phyloP scores from a whole-genome alignment of 2,329 filamentous ascomycete species.

The Xylariaceae sp. region DNA sequence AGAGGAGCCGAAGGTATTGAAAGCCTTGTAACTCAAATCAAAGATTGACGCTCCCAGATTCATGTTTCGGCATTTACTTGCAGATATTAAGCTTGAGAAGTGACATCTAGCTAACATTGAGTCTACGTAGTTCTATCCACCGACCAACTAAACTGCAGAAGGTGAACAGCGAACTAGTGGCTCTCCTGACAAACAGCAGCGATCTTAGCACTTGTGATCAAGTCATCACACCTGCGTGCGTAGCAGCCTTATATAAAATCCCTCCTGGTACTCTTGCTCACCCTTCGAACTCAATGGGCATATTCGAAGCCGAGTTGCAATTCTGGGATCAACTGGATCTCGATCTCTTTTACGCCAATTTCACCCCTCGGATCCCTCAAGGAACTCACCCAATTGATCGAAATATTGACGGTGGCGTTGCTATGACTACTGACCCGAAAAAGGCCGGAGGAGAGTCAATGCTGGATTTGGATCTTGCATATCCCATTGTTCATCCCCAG shows the following conservation, averaged over 20 bases:
- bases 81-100: too few species aligned
- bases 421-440: not conserved
- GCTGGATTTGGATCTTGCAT: constrained; percentile 6
- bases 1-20: too few species aligned
- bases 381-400: constrained; percentile 3
- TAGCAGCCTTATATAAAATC: not conserved
- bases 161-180: too few species aligned
- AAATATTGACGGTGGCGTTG: constrained; percentile 7
- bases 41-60: too few species aligned
- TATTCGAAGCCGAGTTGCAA: constrained; percentile 6
- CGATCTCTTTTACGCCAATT: constrained; percentile 3
- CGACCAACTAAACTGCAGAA: too few species aligned
- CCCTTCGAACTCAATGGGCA: constrained; percentile 3
- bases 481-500: constrained; percentile 9
- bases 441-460: not conserved
- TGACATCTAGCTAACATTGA: too few species aligned
- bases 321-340: constrained; percentile 8
- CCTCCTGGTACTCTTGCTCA: not conserved
- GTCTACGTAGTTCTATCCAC: too few species aligned
- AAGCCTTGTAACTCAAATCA: too few species aligned
- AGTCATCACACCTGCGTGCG: constrained; percentile 4
- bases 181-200: not conserved
- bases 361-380: constrained; percentile 1
- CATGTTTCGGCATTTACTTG: too few species aligned
- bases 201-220: constrained; percentile 7